Base-by-base conservation (phyloP, 352 stramenopile genomes). In the Globisporangium radiosum region DNA sequence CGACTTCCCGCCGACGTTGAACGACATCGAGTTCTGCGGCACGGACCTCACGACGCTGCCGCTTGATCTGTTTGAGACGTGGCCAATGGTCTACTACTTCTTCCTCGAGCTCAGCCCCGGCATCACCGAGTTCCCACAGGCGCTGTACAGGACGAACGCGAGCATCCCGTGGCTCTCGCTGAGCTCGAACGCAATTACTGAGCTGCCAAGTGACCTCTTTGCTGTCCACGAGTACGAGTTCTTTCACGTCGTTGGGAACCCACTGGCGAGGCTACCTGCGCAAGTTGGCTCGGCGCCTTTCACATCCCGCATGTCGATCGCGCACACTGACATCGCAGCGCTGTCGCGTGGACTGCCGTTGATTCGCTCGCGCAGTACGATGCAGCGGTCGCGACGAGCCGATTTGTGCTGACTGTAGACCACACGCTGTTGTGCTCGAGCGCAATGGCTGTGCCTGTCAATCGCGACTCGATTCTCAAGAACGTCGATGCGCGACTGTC, bases 11-110 rank as follows among this genome's bases (percentile, higher is more conserved):
- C 17, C 42, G 8, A 15, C 44, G 0, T 49, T 70, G 1, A 53
- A 11, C 25, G 54, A 66, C 42, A 36, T 66, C 15, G 44, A 60
- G 15, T 11, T 65, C 2, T 62, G 53, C 17, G 51, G n/a, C 45
- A 66, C 63, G 15, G 66, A 70, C 37, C 37, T 70, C 7, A 66
- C 63, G 0, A 17, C 0, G 4, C 19, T 70, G 9, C 63, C 63
- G 1, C 45, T 59, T 11, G 48, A 59, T 6, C 15, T 70, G 33
- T 57, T 55, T 19, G 37, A 53, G 25, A 43, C 49, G 2, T 66
- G 58, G 63, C 47, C 38, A 1, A 53, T 50, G 4, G 14, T 59
- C 5, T 8, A 52, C 3, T 19, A 45, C 3, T 60, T 66, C 9
- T 36, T 54, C n/a, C 58, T 60, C 44, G 59, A 65, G 59, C 33